phyloP scores from a whole-genome alignment of 2,329 filamentous ascomycete genomes.

The Colletotrichum scovillei region DNA sequence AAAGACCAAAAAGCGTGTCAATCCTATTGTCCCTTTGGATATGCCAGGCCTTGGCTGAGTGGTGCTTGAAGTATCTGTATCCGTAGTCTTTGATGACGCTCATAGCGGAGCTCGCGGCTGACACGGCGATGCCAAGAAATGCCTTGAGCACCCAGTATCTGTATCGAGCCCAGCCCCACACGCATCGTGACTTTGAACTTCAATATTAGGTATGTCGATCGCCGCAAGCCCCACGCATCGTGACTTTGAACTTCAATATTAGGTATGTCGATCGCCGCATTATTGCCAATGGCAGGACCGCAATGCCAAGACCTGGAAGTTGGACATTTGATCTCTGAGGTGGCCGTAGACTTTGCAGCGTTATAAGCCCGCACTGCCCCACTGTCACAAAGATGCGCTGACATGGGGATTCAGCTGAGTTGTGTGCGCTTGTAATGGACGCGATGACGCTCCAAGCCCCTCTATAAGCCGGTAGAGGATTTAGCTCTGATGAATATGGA shows the following conservation, averaged over 20 bases:
- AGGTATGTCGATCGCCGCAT: background rate
- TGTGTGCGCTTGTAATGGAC: background rate
- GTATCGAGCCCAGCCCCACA: background rate
- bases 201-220: too few relatives aligned
- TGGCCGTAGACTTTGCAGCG: background rate
- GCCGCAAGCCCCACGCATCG: too few relatives aligned
- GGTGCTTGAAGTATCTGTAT: background rate
- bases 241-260: background rate
- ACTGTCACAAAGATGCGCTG: background rate
- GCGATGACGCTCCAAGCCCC: background rate
- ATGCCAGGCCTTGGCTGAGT: background rate
- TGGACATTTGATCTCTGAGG: background rate
- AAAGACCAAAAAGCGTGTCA: background rate
- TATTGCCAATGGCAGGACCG: background rate
- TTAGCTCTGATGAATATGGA: background rate
- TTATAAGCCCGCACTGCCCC: conserved; percentile 9
- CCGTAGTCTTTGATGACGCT: background rate
- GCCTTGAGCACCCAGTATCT: background rate
- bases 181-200: background rate
- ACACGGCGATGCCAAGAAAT: background rate
- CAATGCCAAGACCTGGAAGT: background rate
- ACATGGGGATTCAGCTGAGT: background rate
- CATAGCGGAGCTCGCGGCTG: background rate
- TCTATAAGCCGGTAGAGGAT: background rate
- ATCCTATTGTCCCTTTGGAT: background rate